A percentile compares a stretch with the other conserved stretches of the same genome.
phyloP scores from a whole-genome alignment of 306 rosid species.

The Carpinus viminea region DNA sequence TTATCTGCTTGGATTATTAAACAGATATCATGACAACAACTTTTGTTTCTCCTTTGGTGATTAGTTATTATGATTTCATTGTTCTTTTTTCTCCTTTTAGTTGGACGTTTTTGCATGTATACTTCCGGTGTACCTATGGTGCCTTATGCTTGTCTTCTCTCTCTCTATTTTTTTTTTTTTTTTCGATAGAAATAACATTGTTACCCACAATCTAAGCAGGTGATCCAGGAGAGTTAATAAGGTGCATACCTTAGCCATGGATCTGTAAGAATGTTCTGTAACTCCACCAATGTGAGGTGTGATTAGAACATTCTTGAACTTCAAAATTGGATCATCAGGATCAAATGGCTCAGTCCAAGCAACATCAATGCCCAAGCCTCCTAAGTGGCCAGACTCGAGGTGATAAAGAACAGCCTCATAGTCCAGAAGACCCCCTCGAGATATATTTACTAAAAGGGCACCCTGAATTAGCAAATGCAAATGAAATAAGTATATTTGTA shows the following conservation, averaged over 20 bases:
- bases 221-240: not conserved
- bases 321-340: slow-evolving; percentile 69
- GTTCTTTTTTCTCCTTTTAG: too few species aligned
- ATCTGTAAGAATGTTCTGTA: slow-evolving; percentile 72
- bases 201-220: not conserved
- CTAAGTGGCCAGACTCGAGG: slow-evolving; percentile 71
- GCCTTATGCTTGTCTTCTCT: too few species aligned
- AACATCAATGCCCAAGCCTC: slow-evolving; percentile 88
- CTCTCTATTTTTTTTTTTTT: not conserved
- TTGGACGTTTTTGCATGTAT: too few species aligned
- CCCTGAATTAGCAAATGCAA: slow-evolving; percentile 49
- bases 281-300: slow-evolving; percentile 95
- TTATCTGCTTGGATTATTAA: not conserved
- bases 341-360: slow-evolving; percentile 91
- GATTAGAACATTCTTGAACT: slow-evolving; percentile 65
- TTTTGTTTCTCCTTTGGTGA: too few species aligned
- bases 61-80: too few species aligned
- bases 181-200: not conserved
- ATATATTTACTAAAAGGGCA: slow-evolving; percentile 73
- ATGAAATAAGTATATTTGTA: not conserved
- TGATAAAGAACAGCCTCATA: slow-evolving; percentile 56
- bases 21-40: not conserved
- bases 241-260: slow-evolving; percentile 76
- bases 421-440: slow-evolving; percentile 72
- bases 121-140: too few species aligned